A percentile compares a stretch with the other conserved stretches of the same genome.
Evolutionary conservation across 208 protist genomes (phyloP).

Genomic region (Herpetomonas tarakana): DNA sequence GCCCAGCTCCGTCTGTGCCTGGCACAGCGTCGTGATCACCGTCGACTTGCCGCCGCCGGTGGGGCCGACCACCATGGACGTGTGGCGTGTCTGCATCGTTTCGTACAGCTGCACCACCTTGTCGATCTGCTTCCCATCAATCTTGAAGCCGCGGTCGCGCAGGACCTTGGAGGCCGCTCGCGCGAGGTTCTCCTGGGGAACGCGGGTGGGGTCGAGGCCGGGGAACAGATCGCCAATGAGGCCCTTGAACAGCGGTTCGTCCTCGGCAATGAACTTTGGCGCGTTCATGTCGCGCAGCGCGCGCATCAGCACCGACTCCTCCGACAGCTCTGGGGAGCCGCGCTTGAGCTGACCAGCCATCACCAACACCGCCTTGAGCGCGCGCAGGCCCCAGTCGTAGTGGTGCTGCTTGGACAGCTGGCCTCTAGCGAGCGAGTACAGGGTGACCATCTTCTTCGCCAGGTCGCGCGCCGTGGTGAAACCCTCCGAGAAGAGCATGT

Average conservation of each 20-base stretch:
- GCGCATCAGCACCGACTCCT: slow-evolving; percentile 98
- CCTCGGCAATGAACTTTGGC: slow-evolving; percentile 99
- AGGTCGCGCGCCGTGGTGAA: slow-evolving; percentile 95
- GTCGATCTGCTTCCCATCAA: slow-evolving; percentile 93
- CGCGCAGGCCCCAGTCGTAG: slow-evolving; percentile 99
- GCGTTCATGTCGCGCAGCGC: slow-evolving; percentile 99
- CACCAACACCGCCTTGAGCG: slow-evolving; percentile 98
- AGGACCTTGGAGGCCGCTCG: slow-evolving; percentile 91
- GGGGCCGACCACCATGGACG: slow-evolving; percentile 98
- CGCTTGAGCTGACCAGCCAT: slow-evolving; percentile 99
- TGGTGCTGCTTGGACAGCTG: slow-evolving; percentile 99
- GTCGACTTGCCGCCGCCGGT: slow-evolving; percentile 98
- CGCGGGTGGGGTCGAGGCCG: slow-evolving; percentile 92
- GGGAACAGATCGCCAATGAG: slow-evolving; percentile 99
- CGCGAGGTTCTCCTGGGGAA: slow-evolving; percentile 94
- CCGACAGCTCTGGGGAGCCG: slow-evolving; percentile 88
- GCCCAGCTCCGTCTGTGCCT: slow-evolving; percentile 92
- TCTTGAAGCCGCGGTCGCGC: slow-evolving; percentile 64
- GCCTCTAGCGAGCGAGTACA: slow-evolving; percentile 97
- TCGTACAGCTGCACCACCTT: slow-evolving; percentile 99
- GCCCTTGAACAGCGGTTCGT: slow-evolving; percentile 98
- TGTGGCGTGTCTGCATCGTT: slow-evolving; percentile 98
- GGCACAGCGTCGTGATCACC: slow-evolving; percentile 94
- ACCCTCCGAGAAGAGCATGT: slow-evolving; percentile 99
- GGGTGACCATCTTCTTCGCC: slow-evolving; percentile 99